phyloP scores from a whole-genome alignment of 768 basidiomycete genomes.

The Hypholoma fasciculare region DNA sequence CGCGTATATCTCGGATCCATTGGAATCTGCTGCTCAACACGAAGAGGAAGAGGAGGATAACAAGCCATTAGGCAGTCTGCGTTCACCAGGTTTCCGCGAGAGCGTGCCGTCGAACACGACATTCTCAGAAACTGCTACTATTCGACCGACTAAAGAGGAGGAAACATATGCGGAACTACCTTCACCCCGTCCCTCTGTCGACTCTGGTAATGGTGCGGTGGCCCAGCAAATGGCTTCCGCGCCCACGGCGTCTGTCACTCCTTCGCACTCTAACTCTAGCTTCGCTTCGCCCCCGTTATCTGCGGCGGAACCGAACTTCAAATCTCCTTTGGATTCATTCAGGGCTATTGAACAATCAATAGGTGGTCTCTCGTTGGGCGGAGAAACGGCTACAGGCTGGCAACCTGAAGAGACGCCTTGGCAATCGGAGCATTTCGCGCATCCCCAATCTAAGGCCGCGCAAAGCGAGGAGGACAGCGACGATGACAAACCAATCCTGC shows the following conservation, averaged over 20 bases:
- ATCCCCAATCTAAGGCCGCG: constrained; percentile 9
- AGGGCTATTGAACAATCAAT: constrained; percentile 32
- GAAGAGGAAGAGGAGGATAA: constrained; percentile 37
- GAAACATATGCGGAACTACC: constrained; percentile 14
- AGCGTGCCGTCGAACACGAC: constrained; percentile 34
- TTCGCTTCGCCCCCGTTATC: constrained; percentile 15
- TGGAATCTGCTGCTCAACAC: constrained; percentile 27
- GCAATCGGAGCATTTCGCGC: constrained; percentile 31
- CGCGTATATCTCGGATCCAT: constrained; percentile 30
- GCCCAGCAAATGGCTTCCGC: constrained; percentile 4
- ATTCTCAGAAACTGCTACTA: constrained; percentile 45
- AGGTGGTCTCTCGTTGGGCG: constrained; percentile 37
- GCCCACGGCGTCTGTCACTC: constrained; percentile 5
- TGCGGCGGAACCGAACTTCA: constrained; percentile 17
- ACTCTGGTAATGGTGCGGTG: background rate
- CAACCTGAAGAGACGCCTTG: constrained; percentile 43
- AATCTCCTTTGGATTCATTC: constrained; percentile 36
- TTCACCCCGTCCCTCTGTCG: constrained; percentile 1
- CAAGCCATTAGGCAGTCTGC: constrained; percentile 26
- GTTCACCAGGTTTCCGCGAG: constrained; percentile 56
- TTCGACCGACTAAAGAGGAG: constrained; percentile 34
- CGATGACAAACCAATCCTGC: constrained; percentile 67
- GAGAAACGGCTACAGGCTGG: constrained; percentile 45
- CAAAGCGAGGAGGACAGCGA: constrained; percentile 59
- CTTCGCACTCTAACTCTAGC: constrained; percentile 3